phyloP scores from a whole-genome alignment of 371 early-diverging fungal genomes.

The Mucor irregularis region DNA sequence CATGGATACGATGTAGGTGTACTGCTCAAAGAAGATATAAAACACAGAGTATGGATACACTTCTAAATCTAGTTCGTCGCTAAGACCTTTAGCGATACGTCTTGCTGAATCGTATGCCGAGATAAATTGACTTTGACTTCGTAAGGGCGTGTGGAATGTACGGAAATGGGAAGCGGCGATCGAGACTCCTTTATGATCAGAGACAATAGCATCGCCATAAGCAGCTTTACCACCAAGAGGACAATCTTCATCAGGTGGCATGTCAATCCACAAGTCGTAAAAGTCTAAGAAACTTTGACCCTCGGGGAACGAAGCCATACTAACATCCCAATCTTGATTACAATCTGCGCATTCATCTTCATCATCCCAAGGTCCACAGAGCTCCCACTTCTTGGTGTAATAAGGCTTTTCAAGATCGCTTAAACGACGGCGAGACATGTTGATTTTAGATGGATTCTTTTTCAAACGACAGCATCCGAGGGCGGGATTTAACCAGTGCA shows the following conservation, averaged over 20 bases:
- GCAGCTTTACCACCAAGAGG: constrained; percentile 76
- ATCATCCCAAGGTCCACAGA: constrained; percentile 58
- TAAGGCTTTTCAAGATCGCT: constrained; percentile 10
- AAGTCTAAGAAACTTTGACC: constrained; percentile 62
- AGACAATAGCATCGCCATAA: constrained; percentile 63
- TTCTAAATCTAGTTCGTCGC: constrained; percentile 45
- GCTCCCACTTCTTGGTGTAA: constrained; percentile 15
- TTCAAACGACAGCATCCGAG: constrained; percentile 61
- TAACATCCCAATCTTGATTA: constrained; percentile 55
- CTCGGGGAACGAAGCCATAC: constrained; percentile 61
- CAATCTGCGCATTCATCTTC: constrained; percentile 62
- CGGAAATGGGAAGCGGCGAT: constrained; percentile 67
- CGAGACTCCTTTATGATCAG: constrained; percentile 26
- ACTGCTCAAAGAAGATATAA: constrained; percentile 82
- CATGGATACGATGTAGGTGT: constrained; percentile 60
- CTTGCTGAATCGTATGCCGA: constrained; percentile 62
- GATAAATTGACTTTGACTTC: constrained; percentile 69
- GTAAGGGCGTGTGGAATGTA: constrained; percentile 68
- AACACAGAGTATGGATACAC: constrained; percentile 77
- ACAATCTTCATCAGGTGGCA: constrained; percentile 61
- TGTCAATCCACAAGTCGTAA: constrained; percentile 58
- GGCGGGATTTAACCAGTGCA: constrained; percentile 68
- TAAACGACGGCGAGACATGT: constrained; percentile 4
- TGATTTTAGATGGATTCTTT: constrained; percentile 12
- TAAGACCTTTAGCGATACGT: constrained; percentile 62